These are phyloP conservation scores for Incumbomyces delicatus DNA, from an alignment of 2,329 filamentous ascomycete genomes.

Conservation along the genomic window DNA sequence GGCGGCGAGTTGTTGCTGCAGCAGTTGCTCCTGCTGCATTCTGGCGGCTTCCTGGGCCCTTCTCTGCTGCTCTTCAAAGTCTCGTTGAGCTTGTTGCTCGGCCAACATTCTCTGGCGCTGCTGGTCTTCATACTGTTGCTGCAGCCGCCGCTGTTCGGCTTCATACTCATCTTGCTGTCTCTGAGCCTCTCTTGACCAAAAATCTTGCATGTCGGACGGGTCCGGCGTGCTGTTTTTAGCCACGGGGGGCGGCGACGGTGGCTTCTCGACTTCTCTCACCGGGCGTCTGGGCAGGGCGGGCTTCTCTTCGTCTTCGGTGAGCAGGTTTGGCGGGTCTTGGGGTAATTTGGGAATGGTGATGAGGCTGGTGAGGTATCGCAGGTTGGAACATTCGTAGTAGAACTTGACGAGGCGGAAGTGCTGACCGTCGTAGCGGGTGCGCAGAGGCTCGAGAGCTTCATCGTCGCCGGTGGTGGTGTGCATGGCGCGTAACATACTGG, in stretches of 20 bases:
- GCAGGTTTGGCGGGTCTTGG: constrained; percentile 81
- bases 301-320: constrained; percentile 73
- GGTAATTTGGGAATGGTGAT: constrained; percentile 95
- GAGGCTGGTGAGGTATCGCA: constrained; percentile 89
- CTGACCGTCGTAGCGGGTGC: constrained; percentile 84
- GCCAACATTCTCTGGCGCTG: constrained; percentile 73
- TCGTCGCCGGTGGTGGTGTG: constrained; percentile 91
- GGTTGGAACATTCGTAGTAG: constrained; percentile 97
- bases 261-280: constrained; percentile 46
- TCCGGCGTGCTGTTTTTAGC: constrained; percentile 59
- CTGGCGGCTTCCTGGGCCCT: constrained; percentile 79
- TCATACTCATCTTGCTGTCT: constrained; percentile 91
- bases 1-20: constrained; percentile 80
- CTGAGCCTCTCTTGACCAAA: constrained; percentile 90
- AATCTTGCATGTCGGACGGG: constrained; percentile 90
- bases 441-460: constrained; percentile 79
- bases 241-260: constrained; percentile 58
- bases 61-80: constrained; percentile 95
- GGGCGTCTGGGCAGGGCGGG: constrained; percentile 75
- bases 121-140: constrained; percentile 76
- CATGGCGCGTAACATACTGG: constrained; percentile 98
- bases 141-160: constrained; percentile 79
- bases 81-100: constrained; percentile 73
- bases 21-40: constrained; percentile 78
- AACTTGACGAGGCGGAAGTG: constrained; percentile 95